phyloP scores from a whole-genome alignment of 192 early-diverging fungal species.

The Radiomyces spectabilis region DNA sequence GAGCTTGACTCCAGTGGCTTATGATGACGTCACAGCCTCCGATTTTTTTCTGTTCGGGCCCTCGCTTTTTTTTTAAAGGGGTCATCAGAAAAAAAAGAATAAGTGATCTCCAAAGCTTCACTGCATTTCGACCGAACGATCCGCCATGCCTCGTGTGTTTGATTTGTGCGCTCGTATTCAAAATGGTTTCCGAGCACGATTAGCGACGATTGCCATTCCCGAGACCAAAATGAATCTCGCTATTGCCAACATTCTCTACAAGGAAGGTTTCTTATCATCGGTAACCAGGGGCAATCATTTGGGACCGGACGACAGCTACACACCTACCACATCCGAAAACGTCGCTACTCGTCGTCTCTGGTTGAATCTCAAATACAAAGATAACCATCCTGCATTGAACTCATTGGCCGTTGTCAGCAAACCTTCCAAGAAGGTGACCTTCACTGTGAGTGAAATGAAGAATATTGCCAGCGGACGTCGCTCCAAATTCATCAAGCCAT shows the following conservation, averaged over 20 bases:
- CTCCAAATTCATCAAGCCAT: slow-evolving; percentile 70
- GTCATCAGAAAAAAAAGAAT: not conserved
- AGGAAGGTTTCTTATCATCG: slow-evolving; percentile 83
- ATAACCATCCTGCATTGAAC: slow-evolving; percentile 72
- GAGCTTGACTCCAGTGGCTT: too few relatives aligned
- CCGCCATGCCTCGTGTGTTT: slow-evolving; percentile 68
- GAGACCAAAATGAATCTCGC: slow-evolving; percentile 82
- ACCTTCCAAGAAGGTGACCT: slow-evolving; percentile 74
- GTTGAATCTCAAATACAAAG: slow-evolving; percentile 91
- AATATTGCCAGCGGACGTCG: slow-evolving; percentile 67
- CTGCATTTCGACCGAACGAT: too few relatives aligned
- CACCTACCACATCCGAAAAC: slow-evolving; percentile 75
- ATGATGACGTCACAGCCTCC: too few relatives aligned
- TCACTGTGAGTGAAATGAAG: slow-evolving; percentile 74
- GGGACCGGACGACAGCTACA: slow-evolving; percentile 64
- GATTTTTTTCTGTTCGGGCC: not conserved
- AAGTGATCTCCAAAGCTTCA: too few relatives aligned
- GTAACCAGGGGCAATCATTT: slow-evolving; percentile 72
- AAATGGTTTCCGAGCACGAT: slow-evolving; percentile 81
- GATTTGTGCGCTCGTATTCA: slow-evolving; percentile 85
- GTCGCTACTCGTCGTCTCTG: slow-evolving; percentile 81
- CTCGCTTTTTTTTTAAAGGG: not conserved
- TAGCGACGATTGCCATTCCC: slow-evolving; percentile 80
- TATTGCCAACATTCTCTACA: slow-evolving; percentile 80
- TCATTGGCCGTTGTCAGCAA: slow-evolving; percentile 79